These are phyloP conservation scores for Pulicaria dysenterica DNA, from an alignment of 129 eudicot genomes.

Conservation along the genomic window DNA sequence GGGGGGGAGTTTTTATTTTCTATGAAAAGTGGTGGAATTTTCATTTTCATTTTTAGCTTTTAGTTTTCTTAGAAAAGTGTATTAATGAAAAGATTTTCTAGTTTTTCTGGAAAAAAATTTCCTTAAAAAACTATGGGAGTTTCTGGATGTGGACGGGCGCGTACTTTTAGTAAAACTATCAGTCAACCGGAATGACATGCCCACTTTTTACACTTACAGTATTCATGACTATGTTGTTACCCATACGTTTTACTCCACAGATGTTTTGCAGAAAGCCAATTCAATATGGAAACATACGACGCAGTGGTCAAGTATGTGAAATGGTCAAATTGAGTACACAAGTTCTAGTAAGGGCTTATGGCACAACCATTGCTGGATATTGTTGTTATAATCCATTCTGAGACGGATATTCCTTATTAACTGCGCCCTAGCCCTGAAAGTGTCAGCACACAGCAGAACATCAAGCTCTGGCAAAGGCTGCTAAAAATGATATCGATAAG, in stretches of 20 bases:
- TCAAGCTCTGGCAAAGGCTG: neutral
- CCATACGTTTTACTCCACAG: conserved; percentile 27
- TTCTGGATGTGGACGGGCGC: too few species aligned
- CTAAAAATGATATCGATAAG: neutral
- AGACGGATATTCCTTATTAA: neutral
- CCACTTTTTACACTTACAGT: too few species aligned
- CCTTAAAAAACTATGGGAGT: too few species aligned
- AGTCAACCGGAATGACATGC: too few species aligned
- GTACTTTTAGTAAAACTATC: too few species aligned
- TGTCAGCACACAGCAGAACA: neutral
- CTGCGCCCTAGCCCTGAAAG: conserved; percentile 1
- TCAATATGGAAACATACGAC: conserved; percentile 79
- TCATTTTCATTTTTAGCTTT: too few species aligned
- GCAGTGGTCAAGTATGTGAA: conserved; percentile 50
- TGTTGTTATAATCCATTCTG: neutral
- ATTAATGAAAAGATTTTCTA: too few species aligned
- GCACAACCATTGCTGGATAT: neutral
- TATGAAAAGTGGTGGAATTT: too few species aligned
- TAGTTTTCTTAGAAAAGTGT: too few species aligned
- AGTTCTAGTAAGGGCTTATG: neutral
- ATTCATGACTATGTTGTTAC: neutral
- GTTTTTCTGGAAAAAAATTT: too few species aligned
- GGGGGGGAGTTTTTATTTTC: too few species aligned
- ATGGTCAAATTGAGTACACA: neutral
- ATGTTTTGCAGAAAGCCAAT: conserved; percentile 71